Evolutionary conservation across 2,329 filamentous ascomycete genomes (phyloP).

Genomic region (Didymella pinodella): DNA sequence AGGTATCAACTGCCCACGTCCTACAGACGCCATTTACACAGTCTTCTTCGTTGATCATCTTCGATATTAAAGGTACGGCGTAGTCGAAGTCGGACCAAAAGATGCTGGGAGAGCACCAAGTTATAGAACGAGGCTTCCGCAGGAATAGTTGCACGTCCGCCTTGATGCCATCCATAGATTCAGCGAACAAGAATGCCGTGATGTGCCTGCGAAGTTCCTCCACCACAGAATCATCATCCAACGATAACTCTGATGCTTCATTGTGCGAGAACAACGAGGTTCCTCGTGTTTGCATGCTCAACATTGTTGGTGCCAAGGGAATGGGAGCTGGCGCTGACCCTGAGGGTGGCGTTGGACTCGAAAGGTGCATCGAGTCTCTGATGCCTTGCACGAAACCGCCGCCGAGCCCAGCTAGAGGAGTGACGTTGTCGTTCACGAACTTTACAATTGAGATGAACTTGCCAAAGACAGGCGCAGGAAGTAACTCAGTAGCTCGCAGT

Average conservation of each 20-base stretch:
- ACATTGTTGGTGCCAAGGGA: conserved; percentile 19
- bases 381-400: conserved; percentile 27
- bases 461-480: conserved; percentile 38
- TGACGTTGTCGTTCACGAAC: conserved; percentile 36
- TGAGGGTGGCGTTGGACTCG: neutral
- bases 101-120: conserved; percentile 32
- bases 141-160: conserved; percentile 41
- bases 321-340: conserved; percentile 21
- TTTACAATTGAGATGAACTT: conserved; percentile 31
- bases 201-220: conserved; percentile 36
- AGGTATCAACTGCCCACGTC: conserved; percentile 36
- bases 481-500: conserved; percentile 34
- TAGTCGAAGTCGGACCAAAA: conserved; percentile 40
- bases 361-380: conserved; percentile 18
- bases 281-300: conserved; percentile 7
- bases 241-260: conserved; percentile 1
- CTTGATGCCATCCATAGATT: conserved; percentile 37
- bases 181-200: conserved; percentile 37
- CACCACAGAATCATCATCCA: conserved; percentile 32
- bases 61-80: conserved; percentile 35
- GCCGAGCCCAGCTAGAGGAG: conserved; percentile 35
- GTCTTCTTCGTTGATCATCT: conserved; percentile 27
- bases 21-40: conserved; percentile 10
- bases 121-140: conserved; percentile 28
- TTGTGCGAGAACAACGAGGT: conserved; percentile 7